Conservation (phyloP, 169 alveolate genomes). For the Toxoplasma gondii region DNA sequence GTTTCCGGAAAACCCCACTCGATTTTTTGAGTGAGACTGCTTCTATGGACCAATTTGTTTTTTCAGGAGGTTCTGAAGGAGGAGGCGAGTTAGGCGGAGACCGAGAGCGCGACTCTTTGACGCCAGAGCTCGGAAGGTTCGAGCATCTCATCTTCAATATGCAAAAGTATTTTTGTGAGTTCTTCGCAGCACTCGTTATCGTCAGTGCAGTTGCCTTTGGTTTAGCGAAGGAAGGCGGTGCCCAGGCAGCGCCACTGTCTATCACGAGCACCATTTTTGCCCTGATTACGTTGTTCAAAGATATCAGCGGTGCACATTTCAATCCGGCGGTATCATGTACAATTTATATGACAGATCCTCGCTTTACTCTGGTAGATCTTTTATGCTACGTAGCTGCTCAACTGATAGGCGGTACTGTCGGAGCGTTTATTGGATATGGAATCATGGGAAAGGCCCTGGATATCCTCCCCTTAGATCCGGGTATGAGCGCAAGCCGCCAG, state of each 20-base stretch:
- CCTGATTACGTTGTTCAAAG: constrained; percentile 55
- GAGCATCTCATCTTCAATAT: constrained; percentile 1
- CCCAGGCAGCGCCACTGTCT: constrained; percentile 53
- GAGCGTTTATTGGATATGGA: constrained; percentile 65
- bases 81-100: too few species aligned
- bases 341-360: constrained; percentile 60
- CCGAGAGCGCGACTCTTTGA: too few species aligned
- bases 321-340: constrained; percentile 67
- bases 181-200: constrained; percentile 49
- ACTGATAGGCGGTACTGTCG: constrained; percentile 56
- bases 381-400: constrained; percentile 52
- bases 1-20: too few species aligned
- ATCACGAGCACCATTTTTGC: constrained; percentile 62
- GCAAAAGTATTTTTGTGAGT: constrained; percentile 62
- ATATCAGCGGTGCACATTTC: constrained; percentile 68
- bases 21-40: too few species aligned
- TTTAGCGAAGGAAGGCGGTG: constrained; percentile 43
- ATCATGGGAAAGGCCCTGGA: constrained; percentile 67
- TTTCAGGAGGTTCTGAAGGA: too few species aligned
- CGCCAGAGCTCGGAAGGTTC: not conserved
- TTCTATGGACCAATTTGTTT: too few species aligned
- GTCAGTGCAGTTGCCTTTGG: constrained; percentile 63
- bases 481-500: constrained; percentile 61
- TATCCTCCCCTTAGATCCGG: constrained; percentile 66
- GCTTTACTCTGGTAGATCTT: constrained; percentile 44